These are phyloP conservation scores for Ceratopteris richardii DNA, from an alignment of 75 land plant genomes.

Conservation along the genomic window DNA sequence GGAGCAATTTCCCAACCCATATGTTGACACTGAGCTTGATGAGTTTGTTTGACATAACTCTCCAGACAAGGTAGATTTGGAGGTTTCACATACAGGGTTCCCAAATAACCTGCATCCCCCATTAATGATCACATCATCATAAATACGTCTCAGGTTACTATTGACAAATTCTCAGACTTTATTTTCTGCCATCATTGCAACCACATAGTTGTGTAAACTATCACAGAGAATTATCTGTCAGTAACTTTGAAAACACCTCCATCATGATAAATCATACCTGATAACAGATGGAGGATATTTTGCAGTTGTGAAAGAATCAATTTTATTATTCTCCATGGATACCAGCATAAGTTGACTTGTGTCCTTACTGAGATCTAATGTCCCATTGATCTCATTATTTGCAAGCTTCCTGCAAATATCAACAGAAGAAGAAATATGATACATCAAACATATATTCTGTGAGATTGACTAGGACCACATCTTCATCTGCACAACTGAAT, in stretches of 20 bases:
- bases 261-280: too few relatives aligned
- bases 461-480: too few relatives aligned
- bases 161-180: too few relatives aligned
- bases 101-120: background rate
- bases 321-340: background rate
- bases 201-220: too few relatives aligned
- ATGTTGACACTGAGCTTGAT: background rate
- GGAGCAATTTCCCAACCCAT: background rate
- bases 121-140: too few relatives aligned
- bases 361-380: background rate
- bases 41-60: background rate
- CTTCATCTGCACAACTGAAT: background rate
- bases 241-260: too few relatives aligned
- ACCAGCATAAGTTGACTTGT: background rate
- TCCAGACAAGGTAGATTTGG: too few relatives aligned
- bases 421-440: background rate
- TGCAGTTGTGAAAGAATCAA: background rate
- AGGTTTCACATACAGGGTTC: background rate
- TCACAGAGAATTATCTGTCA: too few relatives aligned
- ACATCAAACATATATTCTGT: background rate
- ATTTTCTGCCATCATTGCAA: too few relatives aligned
- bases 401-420: background rate
- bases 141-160: too few relatives aligned
- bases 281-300: too few relatives aligned
- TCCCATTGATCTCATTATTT: slow-evolving; percentile 3